Percentiles rank a stretch among this genome's conserved stretches.
Conservation (phyloP, 768 basidiomycete species). For the Favolaschia claudopus region DNA sequence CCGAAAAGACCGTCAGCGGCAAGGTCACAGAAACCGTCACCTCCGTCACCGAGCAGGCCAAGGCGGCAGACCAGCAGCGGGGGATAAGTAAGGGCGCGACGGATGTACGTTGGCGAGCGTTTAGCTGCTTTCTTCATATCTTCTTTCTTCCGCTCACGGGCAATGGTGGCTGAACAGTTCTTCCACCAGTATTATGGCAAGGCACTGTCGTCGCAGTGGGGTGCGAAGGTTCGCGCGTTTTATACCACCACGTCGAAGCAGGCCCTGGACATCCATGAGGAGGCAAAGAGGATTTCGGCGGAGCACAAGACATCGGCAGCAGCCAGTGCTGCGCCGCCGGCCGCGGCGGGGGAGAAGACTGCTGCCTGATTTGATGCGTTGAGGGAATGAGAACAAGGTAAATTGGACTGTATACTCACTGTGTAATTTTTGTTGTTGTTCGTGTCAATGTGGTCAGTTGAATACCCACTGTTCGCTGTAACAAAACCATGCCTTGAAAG, state of each 20-base stretch:
- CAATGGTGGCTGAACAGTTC: constrained; percentile 14
- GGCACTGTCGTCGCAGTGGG: constrained; percentile 78
- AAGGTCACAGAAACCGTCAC: constrained; percentile 72
- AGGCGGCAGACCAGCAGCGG: constrained; percentile 81
- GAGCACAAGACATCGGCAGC: constrained; percentile 53
- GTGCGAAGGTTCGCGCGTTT: constrained; percentile 79
- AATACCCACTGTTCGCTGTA: too few relatives aligned
- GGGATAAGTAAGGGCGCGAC: constrained; percentile 73
- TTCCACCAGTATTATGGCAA: constrained; percentile 73
- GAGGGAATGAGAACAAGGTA: too few relatives aligned
- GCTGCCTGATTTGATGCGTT: too few relatives aligned
- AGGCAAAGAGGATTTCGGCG: constrained; percentile 83
- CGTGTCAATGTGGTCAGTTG: too few relatives aligned
- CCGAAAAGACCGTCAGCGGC: constrained; percentile 80
- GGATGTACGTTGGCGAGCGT: constrained; percentile 70
- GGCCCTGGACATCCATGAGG: constrained; percentile 90
- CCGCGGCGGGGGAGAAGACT: too few relatives aligned
- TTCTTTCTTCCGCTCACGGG: not conserved
- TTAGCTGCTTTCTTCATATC: not conserved
- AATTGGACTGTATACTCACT: too few relatives aligned
- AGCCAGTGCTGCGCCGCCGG: too few relatives aligned
- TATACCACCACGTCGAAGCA: constrained; percentile 92
- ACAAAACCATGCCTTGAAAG: too few relatives aligned
- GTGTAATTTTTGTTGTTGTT: too few relatives aligned
- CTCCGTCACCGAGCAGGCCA: constrained; percentile 73